phyloP scores from a whole-genome alignment of 495 filamentous ascomycete genomes.

The Daldinia concentrica region DNA sequence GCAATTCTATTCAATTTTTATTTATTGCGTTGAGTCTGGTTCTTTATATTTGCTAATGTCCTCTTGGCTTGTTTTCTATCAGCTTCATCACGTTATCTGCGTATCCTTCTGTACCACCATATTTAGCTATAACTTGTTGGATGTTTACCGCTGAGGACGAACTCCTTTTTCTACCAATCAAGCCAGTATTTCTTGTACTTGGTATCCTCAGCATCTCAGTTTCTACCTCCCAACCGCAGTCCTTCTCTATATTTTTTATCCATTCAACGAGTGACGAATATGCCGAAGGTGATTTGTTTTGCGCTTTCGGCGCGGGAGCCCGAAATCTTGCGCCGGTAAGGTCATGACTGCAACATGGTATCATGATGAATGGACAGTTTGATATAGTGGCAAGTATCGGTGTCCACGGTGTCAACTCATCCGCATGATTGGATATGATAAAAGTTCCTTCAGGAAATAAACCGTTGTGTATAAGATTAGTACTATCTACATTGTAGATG shows the following conservation, averaged over 20 bases:
- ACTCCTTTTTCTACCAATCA: slow-evolving; percentile 69
- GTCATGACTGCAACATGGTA: slow-evolving; percentile 93
- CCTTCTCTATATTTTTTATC: slow-evolving; percentile 68
- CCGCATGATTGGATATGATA: slow-evolving; percentile 95
- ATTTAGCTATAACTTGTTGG: slow-evolving; percentile 54
- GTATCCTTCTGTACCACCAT: slow-evolving; percentile 67
- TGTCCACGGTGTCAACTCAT: slow-evolving; percentile 96
- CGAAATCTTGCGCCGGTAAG: slow-evolving; percentile 78
- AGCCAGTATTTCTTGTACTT: slow-evolving; percentile 83
- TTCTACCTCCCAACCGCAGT: slow-evolving; percentile 80
- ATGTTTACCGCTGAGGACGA: slow-evolving; percentile 41
- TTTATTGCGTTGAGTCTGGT: background rate
- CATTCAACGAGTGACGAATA: slow-evolving; percentile 81
- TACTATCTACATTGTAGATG: slow-evolving; percentile 39
- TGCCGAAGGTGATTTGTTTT: slow-evolving; percentile 61
- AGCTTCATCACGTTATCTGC: slow-evolving; percentile 63
- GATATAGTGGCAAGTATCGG: slow-evolving; percentile 84
- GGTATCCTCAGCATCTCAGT: slow-evolving; percentile 85
- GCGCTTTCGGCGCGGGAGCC: slow-evolving; percentile 67
- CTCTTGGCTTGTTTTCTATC: slow-evolving; percentile 49
- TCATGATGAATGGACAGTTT: slow-evolving; percentile 81
- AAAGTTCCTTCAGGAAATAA: slow-evolving; percentile 80
- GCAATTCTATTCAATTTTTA: background rate
- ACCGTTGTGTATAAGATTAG: slow-evolving; percentile 68
- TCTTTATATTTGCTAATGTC: slow-evolving; percentile 37